Base-by-base conservation (phyloP, 73 alveolate genomes). In the Paramecium sexaurelia region DNA sequence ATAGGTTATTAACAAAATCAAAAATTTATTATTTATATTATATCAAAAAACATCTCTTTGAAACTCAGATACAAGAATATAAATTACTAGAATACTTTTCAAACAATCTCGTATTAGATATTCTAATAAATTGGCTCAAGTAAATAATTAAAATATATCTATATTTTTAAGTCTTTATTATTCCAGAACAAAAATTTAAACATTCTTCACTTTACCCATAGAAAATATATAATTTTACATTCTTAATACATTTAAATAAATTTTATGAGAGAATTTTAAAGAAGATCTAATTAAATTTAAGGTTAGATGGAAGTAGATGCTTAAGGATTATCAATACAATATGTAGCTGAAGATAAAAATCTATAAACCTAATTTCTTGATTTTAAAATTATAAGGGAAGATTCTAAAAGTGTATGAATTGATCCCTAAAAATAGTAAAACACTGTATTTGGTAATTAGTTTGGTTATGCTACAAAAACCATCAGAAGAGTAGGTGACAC, bases 381-480 rank as follows among this genome's bases (percentile, higher is more conserved):
- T 40, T 24, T 78, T 3, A 45, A 22, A 29, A 20, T 78, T 19
- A 24, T n/a, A 11, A 78, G 90, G 10, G 90, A 78, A 10, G 90
- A 78, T 4, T 20, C 40, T 13, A 39, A 22, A 27, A 45, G 17
- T 78, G 71, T 45, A 45, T 41, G 75, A 19, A 10, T 37, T 11
- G 39, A 36, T 13, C 17, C 15, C 29, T 40, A 41, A 78, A 29
- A 51, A 41, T 43, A 37, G 40, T 43, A 37, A 78, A 41, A 78
- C 39, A 39, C 90, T 11, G 90, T 78, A 33, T 78, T 78, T 78
- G 90, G 90, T 45, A 41, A 78, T 19, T 40, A 78, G 22, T 78
- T 78, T 43, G 90, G 90, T 29, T 39, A 41, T 78, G 68, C 40
- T 24, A 17, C 86, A 41, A 78, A 45, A 41, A 11, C 61, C 47